Conservation (phyloP, 805 yeast species). For the Spathaspora gorwiae region DNA sequence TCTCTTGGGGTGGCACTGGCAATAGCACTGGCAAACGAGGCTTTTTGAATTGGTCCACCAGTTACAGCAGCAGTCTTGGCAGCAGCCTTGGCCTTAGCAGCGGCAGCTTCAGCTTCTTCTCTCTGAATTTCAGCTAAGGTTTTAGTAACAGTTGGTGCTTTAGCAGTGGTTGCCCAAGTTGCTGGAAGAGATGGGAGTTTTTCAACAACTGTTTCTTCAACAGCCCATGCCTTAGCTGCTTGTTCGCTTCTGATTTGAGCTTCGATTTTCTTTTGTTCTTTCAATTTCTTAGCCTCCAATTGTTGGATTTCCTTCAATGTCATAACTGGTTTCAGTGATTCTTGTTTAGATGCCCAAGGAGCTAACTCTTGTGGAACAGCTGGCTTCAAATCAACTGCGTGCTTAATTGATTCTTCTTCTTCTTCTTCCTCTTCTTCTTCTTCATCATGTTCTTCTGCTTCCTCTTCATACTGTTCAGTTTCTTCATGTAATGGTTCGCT, state of each 20-base stretch:
- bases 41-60: not conserved
- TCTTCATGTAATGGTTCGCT: conserved; percentile 4
- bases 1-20: conserved; percentile 26
- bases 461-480: not conserved
- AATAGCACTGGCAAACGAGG: conserved; percentile 27
- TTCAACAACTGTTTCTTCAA: conserved; percentile 18
- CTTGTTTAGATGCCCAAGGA: conserved; percentile 48
- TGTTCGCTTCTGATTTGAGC: conserved; percentile 27
- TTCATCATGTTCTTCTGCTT: not conserved
- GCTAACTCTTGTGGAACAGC: conserved; percentile 29
- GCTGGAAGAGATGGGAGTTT: conserved; percentile 31
- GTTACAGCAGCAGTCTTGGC: conserved; percentile 14
- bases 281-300: conserved; percentile 42
- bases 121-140: conserved; percentile 59
- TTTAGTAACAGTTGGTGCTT: conserved; percentile 22
- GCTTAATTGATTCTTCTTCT: conserved; percentile 1
- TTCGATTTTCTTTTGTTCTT: conserved; percentile 35
- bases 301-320: conserved; percentile 50
- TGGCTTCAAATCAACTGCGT: conserved; percentile 8
- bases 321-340: conserved; percentile 30
- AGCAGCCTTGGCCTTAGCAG: conserved; percentile 20
- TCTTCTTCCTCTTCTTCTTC: conserved; percentile 1
- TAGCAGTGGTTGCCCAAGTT: conserved; percentile 37
- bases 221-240: conserved; percentile 17
- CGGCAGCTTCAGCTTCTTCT: conserved; percentile 44